Evolutionary conservation across 2,329 filamentous ascomycete genomes (phyloP), one percentile per base, ranked within the genome.

Genomic region (Epichloe scottii): DNA sequence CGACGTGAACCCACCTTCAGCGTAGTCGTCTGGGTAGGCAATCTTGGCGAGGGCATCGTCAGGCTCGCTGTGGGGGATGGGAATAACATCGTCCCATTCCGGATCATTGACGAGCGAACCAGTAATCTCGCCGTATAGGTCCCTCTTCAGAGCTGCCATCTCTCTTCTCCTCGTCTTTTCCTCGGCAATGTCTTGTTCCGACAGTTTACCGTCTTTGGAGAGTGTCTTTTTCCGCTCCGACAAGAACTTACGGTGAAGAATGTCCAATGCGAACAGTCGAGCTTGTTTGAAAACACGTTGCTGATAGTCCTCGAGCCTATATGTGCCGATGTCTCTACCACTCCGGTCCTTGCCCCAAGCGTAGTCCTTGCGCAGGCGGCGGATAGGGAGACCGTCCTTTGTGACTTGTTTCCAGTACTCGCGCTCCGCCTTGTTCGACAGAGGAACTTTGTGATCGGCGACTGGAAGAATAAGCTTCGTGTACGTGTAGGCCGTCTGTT

Each of bases 21-120:
- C 81, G 67, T 98, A 98, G 56, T 93, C 85, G 34, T 88, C 82
- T 2, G 85, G 81, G 68, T 98, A 98, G 52, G 90, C 84, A 67
- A 98, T 98, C 53, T 84, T 81, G n/a, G 91, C 91, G 53, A 98
- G 79, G 30, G 91, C 89, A 58, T 84, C 76, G 58, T 82, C 85
- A 53, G 89, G 87, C 69, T 96, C 90, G 62, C 89, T 78, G 60
- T 93, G 83, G 4, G 87, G 82, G 51, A 97, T 85, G 19, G 90
- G 90, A 49, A 81, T 73, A 48, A 96, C 76, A 69, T 94, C 89
- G 58, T 87, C 82, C 91, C 89, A 97, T 55, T 75, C 77, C 1
- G 87, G 82, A 65, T 90, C 82, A 54, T 76, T 73, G 48, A 78
- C 74, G 42, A 71, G 57, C 60, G 68, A 56, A 8, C 72, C 73